These are phyloP conservation scores for Colletotrichum orchidophilum DNA, from an alignment of 2,329 filamentous ascomycete genomes.

Conservation along the genomic window DNA sequence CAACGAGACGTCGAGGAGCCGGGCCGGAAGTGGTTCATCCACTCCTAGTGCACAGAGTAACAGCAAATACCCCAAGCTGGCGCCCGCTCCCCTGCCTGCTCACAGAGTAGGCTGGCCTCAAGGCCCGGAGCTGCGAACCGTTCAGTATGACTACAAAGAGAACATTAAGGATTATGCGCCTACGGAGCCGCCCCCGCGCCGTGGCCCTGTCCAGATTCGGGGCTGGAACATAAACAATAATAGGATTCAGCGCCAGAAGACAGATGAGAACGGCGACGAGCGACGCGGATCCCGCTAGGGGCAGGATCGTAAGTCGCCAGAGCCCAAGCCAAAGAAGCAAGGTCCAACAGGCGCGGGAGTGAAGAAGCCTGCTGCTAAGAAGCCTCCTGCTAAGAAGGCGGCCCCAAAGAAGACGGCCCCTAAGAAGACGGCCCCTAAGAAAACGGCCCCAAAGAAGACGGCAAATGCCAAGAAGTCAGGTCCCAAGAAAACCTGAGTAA, in stretches of 20 bases:
- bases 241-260: constrained; percentile 27
- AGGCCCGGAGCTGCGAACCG: constrained; percentile 65
- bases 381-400: neutral
- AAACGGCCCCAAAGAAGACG: neutral
- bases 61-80: constrained; percentile 61
- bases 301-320: neutral
- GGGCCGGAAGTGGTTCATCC: constrained; percentile 34
- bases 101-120: constrained; percentile 57
- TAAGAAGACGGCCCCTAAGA: neutral
- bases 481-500: neutral
- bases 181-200: constrained; percentile 63
- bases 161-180: constrained; percentile 68
- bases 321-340: neutral
- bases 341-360: neutral
- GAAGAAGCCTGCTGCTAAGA: neutral
- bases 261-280: constrained; percentile 33
- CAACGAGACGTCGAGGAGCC: constrained; percentile 21
- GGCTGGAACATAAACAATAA: constrained; percentile 53
- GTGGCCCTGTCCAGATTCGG: constrained; percentile 64
- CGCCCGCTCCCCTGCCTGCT: constrained; percentile 64
- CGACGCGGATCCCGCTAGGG: constrained; percentile 34
- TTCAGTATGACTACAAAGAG: constrained; percentile 63
- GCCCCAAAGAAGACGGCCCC: neutral
- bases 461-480: neutral
- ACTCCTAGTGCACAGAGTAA: constrained; percentile 31